Evolutionary conservation across 2,329 filamentous ascomycete species (phyloP), one percentile per base, ranked within the genome.

Genomic region (Thelonectria rubi): DNA sequence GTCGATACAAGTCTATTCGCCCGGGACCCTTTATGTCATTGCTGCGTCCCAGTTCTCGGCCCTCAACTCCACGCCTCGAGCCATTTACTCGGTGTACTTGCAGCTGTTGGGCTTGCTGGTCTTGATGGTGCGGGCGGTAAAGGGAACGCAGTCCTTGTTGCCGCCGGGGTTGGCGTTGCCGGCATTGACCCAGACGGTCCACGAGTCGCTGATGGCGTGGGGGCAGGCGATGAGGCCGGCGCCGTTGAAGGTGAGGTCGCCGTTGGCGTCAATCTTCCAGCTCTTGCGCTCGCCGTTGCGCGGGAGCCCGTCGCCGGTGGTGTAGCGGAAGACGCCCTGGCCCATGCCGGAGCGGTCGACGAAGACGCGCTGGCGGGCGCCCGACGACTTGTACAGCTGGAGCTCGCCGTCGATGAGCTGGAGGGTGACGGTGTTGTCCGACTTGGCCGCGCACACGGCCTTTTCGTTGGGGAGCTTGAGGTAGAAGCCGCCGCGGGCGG

Each of bases 301-400:
- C 30, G 79, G 78, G 0, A 75, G 58, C 7, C 50, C 32, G 5
- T 67, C 55, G 43, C 81, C 81, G 4, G 80, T 84, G 34, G 80
- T 79, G 77, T 86, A 88, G 43, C 81, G 79, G 43, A 87, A 69
- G 20, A 77, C 74, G 52, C 86, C 86, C 66, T 84, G 82, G 65
- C 84, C 82, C 84, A 87, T 86, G 69, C 84, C 85, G 47, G 83
- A 86, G 46, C 82, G 81, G 73, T 88, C 85, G 42, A 81, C 81
- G 64, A 70, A 88, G 52, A 84, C 60, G 67, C 82, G 74, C 76
- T 88, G 86, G 3, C 75, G 74, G 34, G 65, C 75, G 5, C 74
- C 76, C 20, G 75, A 74, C 1, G 48, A 51, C 24, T 69, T 65
- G 60, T 79, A 86, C 32, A 89, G 80, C 71, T 73, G 81, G 26